A percentile compares a stretch with the other conserved stretches of the same genome.
Evolutionary conservation across 192 early-diverging fungal species (phyloP).

Genomic region (Fimicolochytrium jonesii): DNA sequence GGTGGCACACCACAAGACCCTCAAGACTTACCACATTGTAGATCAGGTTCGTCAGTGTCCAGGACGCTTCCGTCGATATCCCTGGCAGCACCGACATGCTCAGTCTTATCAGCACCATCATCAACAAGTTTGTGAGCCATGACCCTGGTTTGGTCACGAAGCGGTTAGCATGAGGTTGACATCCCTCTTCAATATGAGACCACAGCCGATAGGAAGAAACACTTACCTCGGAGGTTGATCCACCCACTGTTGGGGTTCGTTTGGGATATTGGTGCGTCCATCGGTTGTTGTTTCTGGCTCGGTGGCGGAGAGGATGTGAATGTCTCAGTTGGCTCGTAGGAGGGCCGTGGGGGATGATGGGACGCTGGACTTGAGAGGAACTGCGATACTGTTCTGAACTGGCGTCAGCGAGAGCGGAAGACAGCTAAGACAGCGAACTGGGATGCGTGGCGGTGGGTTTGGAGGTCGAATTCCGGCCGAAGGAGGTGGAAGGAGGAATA

Average conservation of each 20-base stretch:
- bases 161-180: background rate
- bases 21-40: conserved; percentile 88
- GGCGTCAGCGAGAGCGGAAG: too few species aligned
- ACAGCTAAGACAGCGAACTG: too few species aligned
- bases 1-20: too few species aligned
- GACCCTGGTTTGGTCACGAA: conserved; percentile 74
- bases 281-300: too few species aligned
- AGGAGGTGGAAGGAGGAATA: too few species aligned
- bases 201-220: background rate
- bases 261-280: conserved; percentile 11
- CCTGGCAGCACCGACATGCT: conserved; percentile 83
- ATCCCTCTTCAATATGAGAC: background rate
- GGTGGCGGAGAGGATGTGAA: too few species aligned
- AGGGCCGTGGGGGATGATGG: too few species aligned
- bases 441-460: too few species aligned
- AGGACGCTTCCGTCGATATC: conserved; percentile 85
- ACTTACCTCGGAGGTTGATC: conserved; percentile 34
- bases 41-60: conserved; percentile 91
- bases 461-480: too few species aligned
- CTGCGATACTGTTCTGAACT: too few species aligned
- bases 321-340: too few species aligned
- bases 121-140: conserved; percentile 82
- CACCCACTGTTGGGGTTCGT: conserved; percentile 42
- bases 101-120: conserved; percentile 75
- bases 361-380: too few species aligned